phyloP scores from a whole-genome alignment of 768 basidiomycete species.

The Pleurotus cornucopiae region DNA sequence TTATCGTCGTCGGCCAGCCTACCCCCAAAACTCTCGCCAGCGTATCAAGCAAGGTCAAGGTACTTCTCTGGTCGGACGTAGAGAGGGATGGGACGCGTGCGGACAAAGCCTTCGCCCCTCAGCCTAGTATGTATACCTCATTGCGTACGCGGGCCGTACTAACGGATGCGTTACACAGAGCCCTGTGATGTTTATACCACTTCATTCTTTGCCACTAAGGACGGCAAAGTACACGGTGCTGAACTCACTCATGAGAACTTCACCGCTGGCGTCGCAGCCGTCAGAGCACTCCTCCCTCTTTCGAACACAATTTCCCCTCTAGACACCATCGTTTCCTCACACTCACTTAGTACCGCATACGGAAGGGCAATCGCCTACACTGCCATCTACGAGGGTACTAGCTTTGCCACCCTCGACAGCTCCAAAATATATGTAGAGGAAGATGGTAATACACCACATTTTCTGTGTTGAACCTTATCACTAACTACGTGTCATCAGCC shows the following conservation, averaged over 20 bases:
- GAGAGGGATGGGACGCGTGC: slow-evolving; percentile 60
- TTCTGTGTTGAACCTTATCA: background rate
- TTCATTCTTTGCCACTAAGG: slow-evolving; percentile 52
- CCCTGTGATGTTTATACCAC: slow-evolving; percentile 64
- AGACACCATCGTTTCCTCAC: slow-evolving; percentile 76
- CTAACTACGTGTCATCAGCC: slow-evolving; percentile 11
- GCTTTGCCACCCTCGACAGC: slow-evolving; percentile 63
- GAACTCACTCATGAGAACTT: slow-evolving; percentile 81
- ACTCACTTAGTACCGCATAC: slow-evolving; percentile 69
- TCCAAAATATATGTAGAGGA: slow-evolving; percentile 45
- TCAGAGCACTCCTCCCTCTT: slow-evolving; percentile 71
- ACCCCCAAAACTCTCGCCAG: slow-evolving; percentile 40
- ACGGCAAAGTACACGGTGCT: slow-evolving; percentile 53
- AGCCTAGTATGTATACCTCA: slow-evolving; percentile 44
- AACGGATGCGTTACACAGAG: slow-evolving; percentile 29
- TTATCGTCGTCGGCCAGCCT: slow-evolving; percentile 69
- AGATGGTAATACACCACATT: slow-evolving; percentile 29
- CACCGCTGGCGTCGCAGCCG: slow-evolving; percentile 84
- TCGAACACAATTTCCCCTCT: slow-evolving; percentile 61
- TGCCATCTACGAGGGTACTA: slow-evolving; percentile 70
- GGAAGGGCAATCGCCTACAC: slow-evolving; percentile 80
- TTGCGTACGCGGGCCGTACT: background rate
- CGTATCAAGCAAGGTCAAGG: slow-evolving; percentile 46
- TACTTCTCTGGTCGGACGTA: slow-evolving; percentile 66
- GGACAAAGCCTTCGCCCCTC: slow-evolving; percentile 38